Percentiles rank a stretch among this genome's conserved stretches.
Evolutionary conservation across 1,139 yeast genomes (phyloP).

Genomic region (Candida sp.): DNA sequence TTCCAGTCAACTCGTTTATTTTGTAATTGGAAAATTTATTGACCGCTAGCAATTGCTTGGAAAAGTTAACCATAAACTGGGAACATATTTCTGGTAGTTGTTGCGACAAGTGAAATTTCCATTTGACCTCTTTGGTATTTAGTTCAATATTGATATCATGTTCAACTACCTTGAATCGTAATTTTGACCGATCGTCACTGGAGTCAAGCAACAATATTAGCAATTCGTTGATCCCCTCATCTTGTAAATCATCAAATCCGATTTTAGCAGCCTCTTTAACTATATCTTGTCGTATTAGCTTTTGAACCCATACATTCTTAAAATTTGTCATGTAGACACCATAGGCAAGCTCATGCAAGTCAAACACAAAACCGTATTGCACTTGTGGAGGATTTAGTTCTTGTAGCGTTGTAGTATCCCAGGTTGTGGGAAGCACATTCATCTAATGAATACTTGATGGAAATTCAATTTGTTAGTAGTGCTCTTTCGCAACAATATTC

Average conservation of each 20-base stretch:
- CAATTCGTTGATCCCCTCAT: slow-evolving; percentile 9
- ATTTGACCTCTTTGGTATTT: slow-evolving; percentile 9
- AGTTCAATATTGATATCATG: slow-evolving; percentile 3
- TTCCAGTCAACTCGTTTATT: slow-evolving; percentile 17
- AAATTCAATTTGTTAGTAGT: too few species aligned
- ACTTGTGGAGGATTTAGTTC: neutral
- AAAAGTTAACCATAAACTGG: slow-evolving; percentile 18
- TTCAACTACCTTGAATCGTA: neutral
- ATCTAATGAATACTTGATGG: neutral
- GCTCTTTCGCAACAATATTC: neutral
- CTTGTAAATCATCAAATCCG: slow-evolving; percentile 23
- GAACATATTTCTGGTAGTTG: slow-evolving; percentile 8
- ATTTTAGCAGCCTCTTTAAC: slow-evolving; percentile 13
- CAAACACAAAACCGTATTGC: slow-evolving; percentile 11
- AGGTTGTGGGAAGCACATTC: neutral
- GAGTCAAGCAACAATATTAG: slow-evolving; percentile 2
- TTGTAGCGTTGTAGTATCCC: neutral
- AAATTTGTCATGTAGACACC: slow-evolving; percentile 26
- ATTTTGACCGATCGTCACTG: neutral
- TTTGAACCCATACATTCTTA: slow-evolving; percentile 25
- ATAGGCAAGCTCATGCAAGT: slow-evolving; percentile 11
- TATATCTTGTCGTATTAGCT: slow-evolving; percentile 12
- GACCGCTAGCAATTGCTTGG: slow-evolving; percentile 21
- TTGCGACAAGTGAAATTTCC: slow-evolving; percentile 20
- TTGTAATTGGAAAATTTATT: slow-evolving; percentile 18